Percentiles rank a stretch among this genome's conserved stretches.
phyloP scores from a whole-genome alignment of 306 rosid genomes.

The Pyrus communis region DNA sequence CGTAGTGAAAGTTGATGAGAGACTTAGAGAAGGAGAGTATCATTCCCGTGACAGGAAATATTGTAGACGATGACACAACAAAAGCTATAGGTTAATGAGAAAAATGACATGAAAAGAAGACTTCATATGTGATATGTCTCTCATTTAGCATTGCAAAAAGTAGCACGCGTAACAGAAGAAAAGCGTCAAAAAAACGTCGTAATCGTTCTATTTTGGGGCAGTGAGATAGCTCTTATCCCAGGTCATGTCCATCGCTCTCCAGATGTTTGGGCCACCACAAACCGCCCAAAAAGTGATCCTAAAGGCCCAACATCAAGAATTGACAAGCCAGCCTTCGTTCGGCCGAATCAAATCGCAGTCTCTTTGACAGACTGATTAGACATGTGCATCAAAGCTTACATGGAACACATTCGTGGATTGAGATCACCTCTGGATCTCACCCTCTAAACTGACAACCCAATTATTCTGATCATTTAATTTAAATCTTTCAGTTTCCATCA shows the following conservation, averaged over 20 bases:
- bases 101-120: constrained; percentile 15
- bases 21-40: too few relatives aligned
- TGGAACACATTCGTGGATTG: too few relatives aligned
- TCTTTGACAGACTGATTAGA: background rate
- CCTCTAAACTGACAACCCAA: too few relatives aligned
- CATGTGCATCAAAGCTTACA: background rate
- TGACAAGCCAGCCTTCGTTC: constrained; percentile 8
- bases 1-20: too few relatives aligned
- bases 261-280: constrained; percentile 18
- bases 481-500: too few relatives aligned
- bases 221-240: background rate
- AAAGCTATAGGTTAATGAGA: background rate
- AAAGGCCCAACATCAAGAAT: constrained; percentile 4
- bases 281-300: constrained; percentile 28
- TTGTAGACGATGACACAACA: too few relatives aligned
- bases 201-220: background rate
- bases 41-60: too few relatives aligned
- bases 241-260: constrained; percentile 16
- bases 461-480: too few relatives aligned
- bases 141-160: constrained; percentile 16
- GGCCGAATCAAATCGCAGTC: background rate
- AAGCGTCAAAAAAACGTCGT: background rate
- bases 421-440: too few relatives aligned
- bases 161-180: constrained; percentile 23
- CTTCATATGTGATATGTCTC: constrained; percentile 16